Evolutionary conservation across 306 rosid species (phyloP), one percentile per base, ranked within the genome.

Genomic region (Citrullus mucosospermus): DNA sequence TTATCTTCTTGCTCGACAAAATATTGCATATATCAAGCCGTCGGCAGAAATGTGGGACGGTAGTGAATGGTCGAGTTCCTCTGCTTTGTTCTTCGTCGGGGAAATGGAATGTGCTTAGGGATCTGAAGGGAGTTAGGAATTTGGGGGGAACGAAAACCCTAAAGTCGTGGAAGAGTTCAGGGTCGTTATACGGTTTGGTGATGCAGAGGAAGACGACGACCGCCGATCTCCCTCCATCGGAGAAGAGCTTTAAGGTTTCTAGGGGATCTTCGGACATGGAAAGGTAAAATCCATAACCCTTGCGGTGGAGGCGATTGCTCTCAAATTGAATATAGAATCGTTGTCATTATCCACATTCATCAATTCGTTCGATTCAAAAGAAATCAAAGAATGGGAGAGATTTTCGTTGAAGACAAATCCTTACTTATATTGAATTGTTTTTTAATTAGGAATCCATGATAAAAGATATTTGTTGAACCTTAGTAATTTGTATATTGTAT

Each of bases 161-260:
- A 79, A 81, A 75, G 75, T 71, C 77, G 36, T 74, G 88, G 10
- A 32, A 58, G 65, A 75, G 83, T 41, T 12, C 85, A 12, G 92
- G 96, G 11, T 85, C 91, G 81, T 82, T 93, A 87, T 90, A 96
- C 81, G 86, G 98, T 9, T 80, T 91, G 82, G 62, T 86, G 81
- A 58, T 80, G 14, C 87, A 82, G 48, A 83, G 85, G 68, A 82
- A 68, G 81, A 67, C 72, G 8, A 6, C 57, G n/a, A 28, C 4
- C 34, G 0, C 36, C 56, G n/a, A 28, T 28, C 59, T 3, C 25
- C 43, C 15, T 14, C 85, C 91, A 62, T 55, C 54, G 28, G 81
- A 78, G 63, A 56, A 44, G 72, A 69, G 34, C 41, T 46, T 46
- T 3, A 22, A 71, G 38, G 75, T 68, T 68, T n/a, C 18, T 30